A percentile compares a stretch with the other conserved stretches of the same genome.
Evolutionary conservation across 495 filamentous ascomycete genomes (phyloP).

Genomic region (Hyphodiscus hymeniophilus): DNA sequence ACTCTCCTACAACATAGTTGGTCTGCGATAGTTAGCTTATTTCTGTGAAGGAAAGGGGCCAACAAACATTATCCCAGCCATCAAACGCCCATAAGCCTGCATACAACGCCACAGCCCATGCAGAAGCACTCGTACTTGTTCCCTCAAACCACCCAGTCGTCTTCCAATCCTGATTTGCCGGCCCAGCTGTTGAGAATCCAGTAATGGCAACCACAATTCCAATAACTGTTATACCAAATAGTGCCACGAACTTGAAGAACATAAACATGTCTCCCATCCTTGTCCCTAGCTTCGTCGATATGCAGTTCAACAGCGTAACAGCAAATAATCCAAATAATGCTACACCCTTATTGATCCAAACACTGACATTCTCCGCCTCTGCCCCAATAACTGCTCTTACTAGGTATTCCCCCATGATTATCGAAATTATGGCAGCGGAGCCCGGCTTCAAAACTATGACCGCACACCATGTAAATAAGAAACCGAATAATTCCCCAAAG

Average conservation of each 20-base stretch:
- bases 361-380: constrained; percentile 63
- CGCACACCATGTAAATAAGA: constrained; percentile 93
- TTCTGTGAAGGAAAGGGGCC: background rate
- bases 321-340: constrained; percentile 65
- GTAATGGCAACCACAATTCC: constrained; percentile 88
- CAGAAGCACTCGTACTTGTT: constrained; percentile 67
- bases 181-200: constrained; percentile 66
- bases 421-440: constrained; percentile 85
- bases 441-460: constrained; percentile 92
- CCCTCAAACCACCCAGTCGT: constrained; percentile 80
- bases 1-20: constrained; percentile 95
- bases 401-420: constrained; percentile 96
- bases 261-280: constrained; percentile 83
- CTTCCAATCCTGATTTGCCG: constrained; percentile 82
- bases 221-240: constrained; percentile 78
- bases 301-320: constrained; percentile 80
- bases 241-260: constrained; percentile 90
- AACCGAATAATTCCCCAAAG: constrained; percentile 85
- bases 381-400: constrained; percentile 78
- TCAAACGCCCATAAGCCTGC: constrained; percentile 97
- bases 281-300: constrained; percentile 82
- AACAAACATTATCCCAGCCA: constrained; percentile 89
- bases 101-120: constrained; percentile 89
- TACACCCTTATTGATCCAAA: constrained; percentile 87
- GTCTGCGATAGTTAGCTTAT: constrained; percentile 43